A percentile compares a stretch with the other conserved stretches of the same genome.
Evolutionary conservation across 306 rosid genomes (phyloP).

Genomic region (Trifolium fragiferum): DNA sequence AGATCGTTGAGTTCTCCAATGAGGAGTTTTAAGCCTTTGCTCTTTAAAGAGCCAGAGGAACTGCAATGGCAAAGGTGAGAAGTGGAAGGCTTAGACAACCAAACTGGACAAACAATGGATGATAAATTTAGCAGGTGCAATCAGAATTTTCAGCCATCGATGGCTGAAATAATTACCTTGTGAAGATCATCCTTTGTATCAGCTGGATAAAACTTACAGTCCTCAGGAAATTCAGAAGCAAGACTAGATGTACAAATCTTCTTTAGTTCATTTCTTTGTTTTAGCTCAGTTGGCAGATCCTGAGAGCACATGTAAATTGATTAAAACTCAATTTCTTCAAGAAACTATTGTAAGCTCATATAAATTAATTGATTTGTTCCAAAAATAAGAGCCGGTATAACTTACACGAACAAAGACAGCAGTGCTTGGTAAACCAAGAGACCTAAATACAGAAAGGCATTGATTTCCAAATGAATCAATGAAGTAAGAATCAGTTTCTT

Average conservation of each 20-base stretch:
- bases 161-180: slow-evolving; percentile 63
- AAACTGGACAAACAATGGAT: slow-evolving; percentile 15
- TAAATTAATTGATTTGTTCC: slow-evolving; percentile 3
- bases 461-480: slow-evolving; percentile 89
- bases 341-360: slow-evolving; percentile 5
- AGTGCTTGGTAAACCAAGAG: slow-evolving; percentile 94
- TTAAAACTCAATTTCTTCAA: slow-evolving; percentile 22
- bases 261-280: slow-evolving; percentile 74
- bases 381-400: slow-evolving; percentile 34
- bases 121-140: slow-evolving; percentile 21
- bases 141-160: slow-evolving; percentile 10
- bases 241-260: slow-evolving; percentile 73
- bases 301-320: slow-evolving; percentile 37
- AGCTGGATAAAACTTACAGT: slow-evolving; percentile 83
- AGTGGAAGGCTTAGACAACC: slow-evolving; percentile 15
- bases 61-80: slow-evolving; percentile 53
- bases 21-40: slow-evolving; percentile 84
- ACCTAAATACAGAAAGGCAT: slow-evolving; percentile 89
- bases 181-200: slow-evolving; percentile 90
- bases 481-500: slow-evolving; percentile 64
- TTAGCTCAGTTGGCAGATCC: slow-evolving; percentile 80
- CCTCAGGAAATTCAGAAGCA: slow-evolving; percentile 86
- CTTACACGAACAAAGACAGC: slow-evolving; percentile 87
- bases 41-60: slow-evolving; percentile 93
- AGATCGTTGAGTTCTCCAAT: slow-evolving; percentile 85